phyloP scores from a whole-genome alignment of 2,329 filamentous ascomycete species.

The Chrysoporthe puriensis region DNA sequence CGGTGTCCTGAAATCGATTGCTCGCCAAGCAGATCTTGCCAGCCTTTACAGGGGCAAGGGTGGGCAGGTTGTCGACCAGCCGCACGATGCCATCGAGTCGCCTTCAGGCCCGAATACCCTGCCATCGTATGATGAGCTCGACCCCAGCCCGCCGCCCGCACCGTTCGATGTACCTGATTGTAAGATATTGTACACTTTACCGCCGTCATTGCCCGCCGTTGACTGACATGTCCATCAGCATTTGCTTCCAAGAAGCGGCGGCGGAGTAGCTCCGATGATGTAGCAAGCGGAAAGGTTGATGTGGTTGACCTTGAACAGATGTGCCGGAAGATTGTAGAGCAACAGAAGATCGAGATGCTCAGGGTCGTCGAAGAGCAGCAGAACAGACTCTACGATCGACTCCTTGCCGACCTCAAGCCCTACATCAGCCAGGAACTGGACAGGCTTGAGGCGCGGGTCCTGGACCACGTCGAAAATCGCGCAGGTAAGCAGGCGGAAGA shows the following conservation, averaged over 20 bases:
- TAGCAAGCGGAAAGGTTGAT: neutral
- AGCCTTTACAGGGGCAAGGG: constrained; percentile 21
- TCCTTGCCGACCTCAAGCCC: constrained; percentile 8
- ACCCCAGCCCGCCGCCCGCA: constrained; percentile 16
- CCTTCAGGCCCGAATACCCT: neutral
- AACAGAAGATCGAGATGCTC: constrained; percentile 19
- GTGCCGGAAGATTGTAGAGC: constrained; percentile 12
- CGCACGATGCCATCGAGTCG: neutral
- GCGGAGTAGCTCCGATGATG: neutral
- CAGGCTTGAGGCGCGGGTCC: constrained; percentile 1
- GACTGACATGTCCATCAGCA: no score
- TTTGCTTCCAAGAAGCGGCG: constrained; percentile 19
- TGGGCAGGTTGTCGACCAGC: constrained; percentile 5
- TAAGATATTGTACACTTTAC: neutral
- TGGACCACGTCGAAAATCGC: constrained; percentile 12
- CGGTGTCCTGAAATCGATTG: constrained; percentile 9
- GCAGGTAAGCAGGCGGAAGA: constrained; percentile 15
- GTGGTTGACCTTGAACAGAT: neutral
- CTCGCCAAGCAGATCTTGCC: constrained; percentile 19
- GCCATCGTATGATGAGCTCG: constrained; percentile 20
- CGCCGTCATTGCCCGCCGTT: neutral
- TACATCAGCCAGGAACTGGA: constrained; percentile 13
- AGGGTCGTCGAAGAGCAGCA: neutral
- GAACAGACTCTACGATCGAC: constrained; percentile 6
- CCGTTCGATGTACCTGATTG: neutral